Base-by-base conservation (phyloP, 192 early-diverging fungal species). In the Rhizoclosmatium globosum region DNA sequence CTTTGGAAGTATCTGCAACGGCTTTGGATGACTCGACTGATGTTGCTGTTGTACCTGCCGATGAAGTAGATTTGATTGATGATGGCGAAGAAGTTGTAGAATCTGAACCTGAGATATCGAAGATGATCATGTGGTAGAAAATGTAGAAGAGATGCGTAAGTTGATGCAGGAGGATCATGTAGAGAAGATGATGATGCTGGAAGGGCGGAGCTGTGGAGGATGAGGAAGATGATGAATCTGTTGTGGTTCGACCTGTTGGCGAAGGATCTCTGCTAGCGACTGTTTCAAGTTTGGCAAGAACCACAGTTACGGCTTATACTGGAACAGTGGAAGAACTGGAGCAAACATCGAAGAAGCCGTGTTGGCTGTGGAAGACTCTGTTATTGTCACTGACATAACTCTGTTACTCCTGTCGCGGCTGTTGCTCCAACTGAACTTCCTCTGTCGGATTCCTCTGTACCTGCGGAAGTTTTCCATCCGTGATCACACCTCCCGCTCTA, bases 181-280 rank as follows among this genome's bases (percentile, higher is more conserved):
- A 13, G 69, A 71, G 13, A 71, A 56, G 44, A 71, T 48, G 69
- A 71, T 71, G 69, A 19, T 56, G 53, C 1, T 9, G 53, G 53
- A 56, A 53, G 50, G 50, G 50, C 9, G 6, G 6, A 53, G 1
- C 17, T 62, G 15, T 19, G 9, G 60, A 62, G 9, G 60, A 62
- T 39, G 60, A 62, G 60, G 60, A 62, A 9, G 69, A 71, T 39
- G 21, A 43, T 50, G 69, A 56, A 17, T 56, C 69, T 31, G 23
- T 71, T 45, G 47, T 71, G 11, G 69, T 56, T 19, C 11, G 47
- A 56, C 13, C n/a, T 56, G 69, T 23, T 7, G 60, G 50, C 7
- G 69, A 56, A 19, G 46, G 21, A 39, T 71, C 69, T 23, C 23
- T 71, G 38, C 19, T 38, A 41, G 48, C 50, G n/a, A 56, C 44